phyloP scores from a whole-genome alignment of 2,329 filamentous ascomycete genomes.

The Neurospora crassa region DNA sequence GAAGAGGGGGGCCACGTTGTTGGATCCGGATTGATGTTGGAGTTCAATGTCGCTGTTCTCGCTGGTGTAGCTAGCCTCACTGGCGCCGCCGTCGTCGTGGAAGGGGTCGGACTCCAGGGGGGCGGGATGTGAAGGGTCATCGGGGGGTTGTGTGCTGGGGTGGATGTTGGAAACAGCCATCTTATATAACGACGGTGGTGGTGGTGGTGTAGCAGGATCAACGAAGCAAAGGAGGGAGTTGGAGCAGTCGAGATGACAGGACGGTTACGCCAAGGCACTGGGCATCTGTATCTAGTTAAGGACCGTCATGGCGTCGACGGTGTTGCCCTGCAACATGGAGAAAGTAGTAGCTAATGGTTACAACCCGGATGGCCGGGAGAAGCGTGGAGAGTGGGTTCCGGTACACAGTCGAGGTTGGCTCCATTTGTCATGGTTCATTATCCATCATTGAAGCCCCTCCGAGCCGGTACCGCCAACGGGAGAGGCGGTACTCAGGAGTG shows the following conservation, averaged over 20 bases:
- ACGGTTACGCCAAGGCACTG: not conserved
- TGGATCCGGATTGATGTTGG: not conserved
- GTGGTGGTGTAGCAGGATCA: not conserved
- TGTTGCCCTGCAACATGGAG: conserved; percentile 4
- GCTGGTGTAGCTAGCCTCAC: conserved; percentile 10
- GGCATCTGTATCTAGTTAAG: conserved; percentile 2
- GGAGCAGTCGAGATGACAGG: not conserved
- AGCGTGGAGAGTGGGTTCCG: not conserved
- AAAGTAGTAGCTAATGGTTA: conserved; percentile 1
- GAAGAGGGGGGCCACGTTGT: conserved; percentile 13
- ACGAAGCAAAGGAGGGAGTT: not conserved
- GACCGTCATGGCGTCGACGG: conserved; percentile 9
- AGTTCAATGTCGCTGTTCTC: conserved; percentile 5
- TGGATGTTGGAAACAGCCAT: not conserved
- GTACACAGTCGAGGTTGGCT: not conserved
- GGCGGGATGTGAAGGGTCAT: not conserved
- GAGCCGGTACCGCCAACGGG: not conserved
- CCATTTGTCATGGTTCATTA: conserved; percentile 5
- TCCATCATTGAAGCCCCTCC: not conserved
- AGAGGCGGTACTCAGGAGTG: not conserved
- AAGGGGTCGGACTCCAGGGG: conserved; percentile 6
- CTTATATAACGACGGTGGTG: not conserved
- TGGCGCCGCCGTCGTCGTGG: conserved; percentile 12
- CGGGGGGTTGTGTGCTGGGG: not conserved
- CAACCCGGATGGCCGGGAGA: not conserved